A percentile compares a stretch with the other conserved stretches of the same genome.
Conservation (phyloP, 2,329 filamentous ascomycete genomes). For the Beauveria rudraprayagi region DNA sequence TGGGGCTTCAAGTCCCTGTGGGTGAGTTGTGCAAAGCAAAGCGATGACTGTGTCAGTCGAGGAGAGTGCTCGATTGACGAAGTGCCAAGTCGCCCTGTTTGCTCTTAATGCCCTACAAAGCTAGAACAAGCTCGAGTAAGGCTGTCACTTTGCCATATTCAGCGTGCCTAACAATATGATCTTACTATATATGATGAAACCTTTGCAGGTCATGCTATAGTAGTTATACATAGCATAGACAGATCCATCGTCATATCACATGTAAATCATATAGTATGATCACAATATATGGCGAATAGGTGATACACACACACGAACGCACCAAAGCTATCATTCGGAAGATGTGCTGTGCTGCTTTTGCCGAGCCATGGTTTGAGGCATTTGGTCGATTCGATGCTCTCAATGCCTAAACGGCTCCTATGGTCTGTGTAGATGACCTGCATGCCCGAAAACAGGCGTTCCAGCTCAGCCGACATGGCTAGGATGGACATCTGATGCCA, state of each 20-base stretch:
- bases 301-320: background rate
- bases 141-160: too few species aligned
- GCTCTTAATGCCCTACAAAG: background rate
- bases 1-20: conserved; percentile 2
- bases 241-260: background rate
- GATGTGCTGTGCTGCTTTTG: background rate
- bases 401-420: conserved; percentile 10
- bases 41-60: conserved; percentile 4
- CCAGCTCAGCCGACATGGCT: conserved; percentile 12
- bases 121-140: too few species aligned
- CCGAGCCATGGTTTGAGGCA: conserved; percentile 11
- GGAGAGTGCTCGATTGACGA: background rate
- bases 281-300: background rate
- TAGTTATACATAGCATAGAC: background rate
- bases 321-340: background rate
- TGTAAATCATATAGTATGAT: background rate
- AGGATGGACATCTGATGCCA: conserved; percentile 9
- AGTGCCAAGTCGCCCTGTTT: background rate
- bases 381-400: conserved; percentile 11
- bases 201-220: background rate
- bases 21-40: conserved; percentile 4
- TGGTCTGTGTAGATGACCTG: conserved; percentile 10
- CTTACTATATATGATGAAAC: background rate
- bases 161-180: background rate
- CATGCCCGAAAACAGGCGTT: conserved; percentile 11